These are phyloP conservation scores for Aspergillus panamensis DNA, from an alignment of 495 filamentous ascomycete species.

Conservation along the genomic window DNA sequence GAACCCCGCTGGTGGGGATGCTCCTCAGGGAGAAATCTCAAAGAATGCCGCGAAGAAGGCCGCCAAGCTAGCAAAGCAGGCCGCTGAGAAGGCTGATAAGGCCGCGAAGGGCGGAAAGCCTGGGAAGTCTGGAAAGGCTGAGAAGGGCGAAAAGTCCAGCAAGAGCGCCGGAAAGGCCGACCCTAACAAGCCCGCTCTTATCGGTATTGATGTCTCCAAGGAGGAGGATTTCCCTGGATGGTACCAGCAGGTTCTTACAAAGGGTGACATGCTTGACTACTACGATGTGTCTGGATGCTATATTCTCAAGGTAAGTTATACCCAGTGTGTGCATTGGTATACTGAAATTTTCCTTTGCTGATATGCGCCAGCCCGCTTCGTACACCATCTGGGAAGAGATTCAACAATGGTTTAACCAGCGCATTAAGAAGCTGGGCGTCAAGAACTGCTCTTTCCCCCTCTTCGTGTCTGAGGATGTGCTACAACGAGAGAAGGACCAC, in stretches of 20 bases:
- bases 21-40: constrained; percentile 48
- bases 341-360: constrained; percentile 10
- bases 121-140: constrained; percentile 29
- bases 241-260: constrained; percentile 95
- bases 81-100: constrained; percentile 68
- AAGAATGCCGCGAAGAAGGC: constrained; percentile 70
- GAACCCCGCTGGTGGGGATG: constrained; percentile 40
- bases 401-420: constrained; percentile 79
- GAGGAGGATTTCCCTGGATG: constrained; percentile 84
- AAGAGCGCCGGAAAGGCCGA: constrained; percentile 44
- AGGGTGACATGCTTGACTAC: constrained; percentile 92
- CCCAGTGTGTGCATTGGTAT: not conserved
- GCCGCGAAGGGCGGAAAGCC: constrained; percentile 63
- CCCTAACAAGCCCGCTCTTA: constrained; percentile 61
- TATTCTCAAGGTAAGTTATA: constrained; percentile 65
- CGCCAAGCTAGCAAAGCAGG: constrained; percentile 60
- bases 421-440: constrained; percentile 85
- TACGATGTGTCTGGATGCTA: constrained; percentile 95
- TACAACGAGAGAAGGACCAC: constrained; percentile 94
- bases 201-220: constrained; percentile 82
- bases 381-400: constrained; percentile 94
- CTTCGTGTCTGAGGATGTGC: constrained; percentile 84
- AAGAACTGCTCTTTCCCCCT: constrained; percentile 94
- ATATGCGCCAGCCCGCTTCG: constrained; percentile 55
- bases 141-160: constrained; percentile 42